Evolutionary conservation across 2,329 filamentous ascomycete species (phyloP), one percentile per base, ranked within the genome.

Genomic region (Sphaerulina musiva): DNA sequence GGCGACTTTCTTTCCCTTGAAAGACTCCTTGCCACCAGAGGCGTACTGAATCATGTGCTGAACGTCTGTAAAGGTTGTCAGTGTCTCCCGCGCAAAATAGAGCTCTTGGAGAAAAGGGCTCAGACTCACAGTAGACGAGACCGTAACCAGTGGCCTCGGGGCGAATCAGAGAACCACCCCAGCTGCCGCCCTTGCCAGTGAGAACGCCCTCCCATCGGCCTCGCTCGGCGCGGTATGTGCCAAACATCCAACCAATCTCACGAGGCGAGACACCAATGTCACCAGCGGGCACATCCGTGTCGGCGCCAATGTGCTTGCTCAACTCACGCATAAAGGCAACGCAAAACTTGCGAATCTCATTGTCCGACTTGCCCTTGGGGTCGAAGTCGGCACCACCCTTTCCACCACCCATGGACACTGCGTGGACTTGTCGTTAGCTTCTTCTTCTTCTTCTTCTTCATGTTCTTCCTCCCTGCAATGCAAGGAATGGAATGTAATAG

Each of bases 331-430:
- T 97, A 80, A 97, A 98, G 56, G 90, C 77, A 62, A 87, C 84
- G 79, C 92, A 97, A 82, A 98, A 97, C 71, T 89, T 88, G 70
- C 93, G 88, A 77, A 97, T 97, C 82, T 97, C 93, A 73, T 84
- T 87, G 76, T 98, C 91, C 53, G 86, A 87, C 83, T 96, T 97
- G 78, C 90, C 91, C 83, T 97, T 98, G 74, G 93, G 93, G 76
- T 97, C 90, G 73, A 98, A 97, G 80, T 97, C 93, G 72, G 92
- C 86, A 69, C 93, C 93, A 76, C 93, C 93, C 80, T 97, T 97
- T 70, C 87, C 93, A 77, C 93, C 93, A 63, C 93, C 93, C 84
- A 98, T 96, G 78, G 83, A 89, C 69, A 95, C 84, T 87, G 53
- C 31, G 29, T 32, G 17, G 2, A 41, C 36, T 34, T 44, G n/a